A percentile compares a stretch with the other conserved stretches of the same genome.
Conservation (phyloP, 768 basidiomycete genomes). For the Mycena vulgaris region DNA sequence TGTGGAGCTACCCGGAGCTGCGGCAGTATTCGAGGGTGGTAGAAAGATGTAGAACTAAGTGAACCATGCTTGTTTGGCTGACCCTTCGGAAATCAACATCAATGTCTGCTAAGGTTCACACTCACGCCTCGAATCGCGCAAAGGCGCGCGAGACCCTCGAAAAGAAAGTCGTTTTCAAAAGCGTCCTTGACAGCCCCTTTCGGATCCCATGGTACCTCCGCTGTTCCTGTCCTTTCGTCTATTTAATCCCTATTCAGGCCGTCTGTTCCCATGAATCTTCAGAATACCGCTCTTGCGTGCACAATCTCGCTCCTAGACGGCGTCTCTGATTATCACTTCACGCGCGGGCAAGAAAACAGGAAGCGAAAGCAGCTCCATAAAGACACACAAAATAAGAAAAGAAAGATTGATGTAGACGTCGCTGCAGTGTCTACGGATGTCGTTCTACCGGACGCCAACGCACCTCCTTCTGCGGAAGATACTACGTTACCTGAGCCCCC, state of each 20-base stretch:
- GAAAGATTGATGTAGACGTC: conserved; percentile 32
- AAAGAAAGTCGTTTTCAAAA: conserved; percentile 77
- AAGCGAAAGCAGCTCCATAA: conserved; percentile 57
- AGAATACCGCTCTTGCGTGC: conserved; percentile 70
- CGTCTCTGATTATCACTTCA: conserved; percentile 60
- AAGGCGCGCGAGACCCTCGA: conserved; percentile 63
- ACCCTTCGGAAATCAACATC: background rate
- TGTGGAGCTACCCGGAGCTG: background rate
- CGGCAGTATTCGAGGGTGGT: too few relatives aligned
- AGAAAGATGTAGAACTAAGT: background rate
- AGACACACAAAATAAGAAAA: conserved; percentile 40
- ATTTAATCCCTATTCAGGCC: conserved; percentile 64
- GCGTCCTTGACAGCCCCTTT: conserved; percentile 82
- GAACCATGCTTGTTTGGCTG: background rate
- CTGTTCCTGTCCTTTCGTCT: conserved; percentile 16
- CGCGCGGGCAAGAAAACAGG: conserved; percentile 48
- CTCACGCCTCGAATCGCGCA: conserved; percentile 75
- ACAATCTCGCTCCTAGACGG: conserved; percentile 67
- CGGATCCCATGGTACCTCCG: conserved; percentile 73
- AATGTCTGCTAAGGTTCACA: conserved; percentile 72
- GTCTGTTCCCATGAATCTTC: conserved; percentile 70
- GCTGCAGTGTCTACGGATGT: background rate
- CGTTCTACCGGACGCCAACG: background rate
- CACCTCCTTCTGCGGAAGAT: conserved; percentile 13
- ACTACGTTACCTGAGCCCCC: conserved; percentile 46